Evolutionary conservation across 176 grass and related monocot species (phyloP).

Genomic region (Chloris gayana): DNA sequence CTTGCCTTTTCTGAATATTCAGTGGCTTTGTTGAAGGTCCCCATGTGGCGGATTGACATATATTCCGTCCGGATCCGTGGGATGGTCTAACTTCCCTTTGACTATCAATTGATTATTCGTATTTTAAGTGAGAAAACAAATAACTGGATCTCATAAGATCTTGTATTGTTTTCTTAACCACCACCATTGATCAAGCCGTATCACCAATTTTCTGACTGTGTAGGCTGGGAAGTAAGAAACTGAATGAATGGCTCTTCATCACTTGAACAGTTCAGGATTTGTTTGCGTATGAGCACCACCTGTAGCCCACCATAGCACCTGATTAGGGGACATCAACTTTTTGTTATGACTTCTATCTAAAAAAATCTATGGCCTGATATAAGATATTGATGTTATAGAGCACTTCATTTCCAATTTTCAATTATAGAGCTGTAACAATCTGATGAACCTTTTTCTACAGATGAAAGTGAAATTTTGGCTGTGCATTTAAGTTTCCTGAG

Average conservation of each 20-base stretch:
- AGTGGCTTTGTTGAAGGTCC: background rate
- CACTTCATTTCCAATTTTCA: background rate
- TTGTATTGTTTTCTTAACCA: too few relatives aligned
- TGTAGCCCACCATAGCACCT: too few relatives aligned
- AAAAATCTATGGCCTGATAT: background rate
- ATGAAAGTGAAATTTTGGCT: conserved; percentile 34
- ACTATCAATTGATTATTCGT: conserved; percentile 16
- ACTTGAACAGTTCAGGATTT: too few relatives aligned
- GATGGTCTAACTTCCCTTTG: background rate
- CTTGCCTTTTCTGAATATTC: background rate
- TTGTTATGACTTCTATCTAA: background rate
- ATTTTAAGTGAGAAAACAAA: background rate
- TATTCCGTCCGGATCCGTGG: conserved; percentile 39
- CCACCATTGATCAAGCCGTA: too few relatives aligned
- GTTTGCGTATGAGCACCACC: too few relatives aligned
- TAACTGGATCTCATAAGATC: background rate
- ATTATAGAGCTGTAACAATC: background rate
- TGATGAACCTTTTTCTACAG: conserved; percentile 5
- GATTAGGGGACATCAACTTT: background rate
- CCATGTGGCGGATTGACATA: background rate
- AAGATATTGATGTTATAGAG: background rate
- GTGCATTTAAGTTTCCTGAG: background rate
- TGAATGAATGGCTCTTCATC: too few relatives aligned
- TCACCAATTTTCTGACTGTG: too few relatives aligned
- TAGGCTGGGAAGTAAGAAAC: too few relatives aligned